These are phyloP conservation scores for Xylaria polymorpha DNA, from an alignment of 2,329 filamentous ascomycete species.

Conservation along the genomic window DNA sequence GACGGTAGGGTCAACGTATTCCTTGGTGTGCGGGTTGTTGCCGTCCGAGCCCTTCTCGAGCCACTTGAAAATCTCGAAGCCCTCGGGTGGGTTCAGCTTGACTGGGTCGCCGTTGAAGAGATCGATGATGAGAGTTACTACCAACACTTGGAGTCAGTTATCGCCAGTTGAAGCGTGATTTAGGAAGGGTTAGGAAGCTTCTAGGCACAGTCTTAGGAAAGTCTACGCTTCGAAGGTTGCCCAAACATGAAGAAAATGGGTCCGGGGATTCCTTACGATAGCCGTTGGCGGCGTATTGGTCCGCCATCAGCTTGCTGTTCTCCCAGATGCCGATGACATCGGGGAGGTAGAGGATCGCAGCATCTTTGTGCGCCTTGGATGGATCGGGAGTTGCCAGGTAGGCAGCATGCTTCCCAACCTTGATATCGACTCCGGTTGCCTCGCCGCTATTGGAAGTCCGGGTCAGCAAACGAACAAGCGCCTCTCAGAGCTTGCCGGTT, in stretches of 20 bases:
- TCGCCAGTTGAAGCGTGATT: no score
- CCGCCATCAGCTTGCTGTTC: conserved; percentile 74
- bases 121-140: conserved; percentile 72
- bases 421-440: conserved; percentile 59
- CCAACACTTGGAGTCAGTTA: no score
- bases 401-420: conserved; percentile 59
- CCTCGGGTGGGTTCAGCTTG: conserved; percentile 60
- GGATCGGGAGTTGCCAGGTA: conserved; percentile 62
- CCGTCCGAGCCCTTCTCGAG: conserved; percentile 58
- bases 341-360: conserved; percentile 60
- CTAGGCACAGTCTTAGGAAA: no score
- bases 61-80: conserved; percentile 59
- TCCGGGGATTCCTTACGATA: conserved; percentile 56
- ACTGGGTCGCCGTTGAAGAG: conserved; percentile 75
- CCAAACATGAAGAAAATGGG: no score
- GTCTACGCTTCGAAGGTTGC: no score
- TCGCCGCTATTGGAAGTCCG: conserved; percentile 55
- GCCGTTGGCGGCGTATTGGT: conserved; percentile 79
- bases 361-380: conserved; percentile 53
- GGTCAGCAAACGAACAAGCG: conserved; percentile 19
- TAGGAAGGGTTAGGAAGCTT: no score
- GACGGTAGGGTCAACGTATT: conserved; percentile 61
- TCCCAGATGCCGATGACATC: conserved; percentile 67
- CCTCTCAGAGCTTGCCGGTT: not conserved
- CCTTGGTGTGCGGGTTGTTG: conserved; percentile 61